Evolutionary conservation across 768 basidiomycete species (phyloP).

Genomic region (Xerocomellus chrysenteron): DNA sequence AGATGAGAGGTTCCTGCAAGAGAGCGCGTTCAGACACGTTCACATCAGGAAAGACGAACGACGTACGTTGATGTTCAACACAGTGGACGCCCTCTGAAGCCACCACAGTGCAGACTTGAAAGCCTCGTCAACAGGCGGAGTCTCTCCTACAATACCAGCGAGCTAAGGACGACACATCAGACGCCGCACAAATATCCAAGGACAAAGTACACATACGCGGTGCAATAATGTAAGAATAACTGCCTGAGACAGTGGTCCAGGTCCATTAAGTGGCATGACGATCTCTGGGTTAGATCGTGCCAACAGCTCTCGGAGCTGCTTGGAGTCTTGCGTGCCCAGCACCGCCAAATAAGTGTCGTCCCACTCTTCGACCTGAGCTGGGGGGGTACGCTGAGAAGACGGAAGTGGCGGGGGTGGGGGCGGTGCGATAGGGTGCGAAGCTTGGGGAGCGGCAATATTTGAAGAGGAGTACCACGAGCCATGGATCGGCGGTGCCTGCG

Average conservation of each 20-base stretch:
- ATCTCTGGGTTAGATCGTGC: constrained; percentile 74
- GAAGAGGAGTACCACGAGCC: constrained; percentile 57
- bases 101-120: constrained; percentile 87
- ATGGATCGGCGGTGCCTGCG: constrained; percentile 32
- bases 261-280: constrained; percentile 73
- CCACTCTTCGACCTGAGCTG: constrained; percentile 73
- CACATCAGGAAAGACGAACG: neutral
- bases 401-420: constrained; percentile 47
- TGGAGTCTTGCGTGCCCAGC: constrained; percentile 69
- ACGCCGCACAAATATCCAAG: neutral
- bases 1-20: constrained; percentile 71
- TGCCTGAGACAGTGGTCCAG: constrained; percentile 74
- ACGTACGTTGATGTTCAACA: constrained; percentile 71
- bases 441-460: constrained; percentile 75
- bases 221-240: constrained; percentile 83
- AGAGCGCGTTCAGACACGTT: neutral
- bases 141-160: constrained; percentile 71
- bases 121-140: constrained; percentile 70
- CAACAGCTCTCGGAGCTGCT: constrained; percentile 73
- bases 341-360: constrained; percentile 80
- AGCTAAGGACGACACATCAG: constrained; percentile 45
- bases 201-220: constrained; percentile 50
- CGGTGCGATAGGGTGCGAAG: constrained; percentile 74
- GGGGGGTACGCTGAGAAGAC: constrained; percentile 49
- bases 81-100: constrained; percentile 71